Evolutionary conservation across 139 green algal species (phyloP), one percentile per base, ranked within the genome.

Genomic region (Yamagishiella unicocca): DNA sequence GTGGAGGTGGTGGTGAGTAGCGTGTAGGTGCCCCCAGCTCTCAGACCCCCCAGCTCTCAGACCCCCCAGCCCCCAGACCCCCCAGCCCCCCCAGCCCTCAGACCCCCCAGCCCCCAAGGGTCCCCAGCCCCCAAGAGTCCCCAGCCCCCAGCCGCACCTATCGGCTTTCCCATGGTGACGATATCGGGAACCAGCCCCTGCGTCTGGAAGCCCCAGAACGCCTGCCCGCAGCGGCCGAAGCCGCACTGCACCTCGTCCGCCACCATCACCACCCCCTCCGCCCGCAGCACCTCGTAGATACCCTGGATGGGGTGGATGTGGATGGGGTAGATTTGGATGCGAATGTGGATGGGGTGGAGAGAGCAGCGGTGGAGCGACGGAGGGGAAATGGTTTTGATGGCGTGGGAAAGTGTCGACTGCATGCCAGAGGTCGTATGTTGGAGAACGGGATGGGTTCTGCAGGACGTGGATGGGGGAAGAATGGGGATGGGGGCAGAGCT

Each of bases 171-270:
- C 45, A 96, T 89, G 1, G 91, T 94, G 14, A 97, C 93, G n/a
- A 96, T 95, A 85, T 97, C 95, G 12, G 95, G 95, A 43, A 91
- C 55, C 50, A 96, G 93, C 0, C 75, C 84, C 64, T 95, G 90
- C 31, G 54, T 86, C 82, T 94, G 31, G 83, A 95, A 97, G 27
- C 76, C 93, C 95, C 95, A 97, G 72, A 96, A 95, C 50, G 88
- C 53, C 7, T 46, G 70, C 5, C 95, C 95, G 17, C 90, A 53
- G 4, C 95, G 91, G 17, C 92, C 94, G 89, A 97, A 97, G 22
- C 95, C 95, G 42, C 87, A 94, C 87, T 97, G 95, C 68, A 95
- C 93, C 89, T 97, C 95, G 58, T 97, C 95, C 19, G 95, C 92
- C 7, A 97, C 81, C 62, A 92, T 93, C 0, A 95, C n/a, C 0